Conservation (phyloP, 306 rosid genomes). For the Purshia tridentata region DNA sequence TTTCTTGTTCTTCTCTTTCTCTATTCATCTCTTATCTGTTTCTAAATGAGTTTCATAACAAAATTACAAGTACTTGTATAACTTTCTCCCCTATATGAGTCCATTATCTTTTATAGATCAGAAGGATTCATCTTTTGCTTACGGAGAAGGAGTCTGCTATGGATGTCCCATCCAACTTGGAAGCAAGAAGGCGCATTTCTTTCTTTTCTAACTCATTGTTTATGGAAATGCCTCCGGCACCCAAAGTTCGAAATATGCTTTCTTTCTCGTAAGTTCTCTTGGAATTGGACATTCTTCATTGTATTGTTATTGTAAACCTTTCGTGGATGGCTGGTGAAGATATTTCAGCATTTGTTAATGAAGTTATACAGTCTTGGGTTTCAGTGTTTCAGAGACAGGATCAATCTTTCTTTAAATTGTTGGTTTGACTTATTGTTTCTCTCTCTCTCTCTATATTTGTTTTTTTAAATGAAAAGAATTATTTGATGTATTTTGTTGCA, state of each 20-base stretch:
- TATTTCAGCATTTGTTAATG: background rate
- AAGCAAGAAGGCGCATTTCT: conserved; percentile 90
- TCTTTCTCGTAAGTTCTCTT: conserved; percentile 83
- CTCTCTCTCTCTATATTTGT: background rate
- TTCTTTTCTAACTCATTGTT: conserved; percentile 93
- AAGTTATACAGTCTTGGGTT: background rate
- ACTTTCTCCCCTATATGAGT: conserved; percentile 18
- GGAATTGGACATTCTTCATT: conserved; percentile 9
- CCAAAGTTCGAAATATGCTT: conserved; percentile 92
- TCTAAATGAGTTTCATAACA: background rate
- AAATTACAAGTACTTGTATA: background rate
- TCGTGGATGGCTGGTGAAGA: conserved; percentile 10
- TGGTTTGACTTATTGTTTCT: background rate
- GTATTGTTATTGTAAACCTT: conserved; percentile 9
- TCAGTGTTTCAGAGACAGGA: background rate
- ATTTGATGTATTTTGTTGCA: background rate
- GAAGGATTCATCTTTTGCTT: conserved; percentile 85
- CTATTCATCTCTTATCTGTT: background rate
- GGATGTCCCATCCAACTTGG: conserved; percentile 97
- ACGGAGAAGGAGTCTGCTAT: conserved; percentile 95
- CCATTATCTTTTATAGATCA: conserved; percentile 52
- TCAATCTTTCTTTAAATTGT: background rate
- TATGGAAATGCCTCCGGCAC: conserved; percentile 96
- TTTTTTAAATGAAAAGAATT: too few relatives aligned
- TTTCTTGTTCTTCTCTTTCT: background rate